Percentiles rank a stretch among this genome's conserved stretches.
Evolutionary conservation across 2,329 filamentous ascomycete genomes (phyloP).

Genomic region (Dactylella cylindrospora): DNA sequence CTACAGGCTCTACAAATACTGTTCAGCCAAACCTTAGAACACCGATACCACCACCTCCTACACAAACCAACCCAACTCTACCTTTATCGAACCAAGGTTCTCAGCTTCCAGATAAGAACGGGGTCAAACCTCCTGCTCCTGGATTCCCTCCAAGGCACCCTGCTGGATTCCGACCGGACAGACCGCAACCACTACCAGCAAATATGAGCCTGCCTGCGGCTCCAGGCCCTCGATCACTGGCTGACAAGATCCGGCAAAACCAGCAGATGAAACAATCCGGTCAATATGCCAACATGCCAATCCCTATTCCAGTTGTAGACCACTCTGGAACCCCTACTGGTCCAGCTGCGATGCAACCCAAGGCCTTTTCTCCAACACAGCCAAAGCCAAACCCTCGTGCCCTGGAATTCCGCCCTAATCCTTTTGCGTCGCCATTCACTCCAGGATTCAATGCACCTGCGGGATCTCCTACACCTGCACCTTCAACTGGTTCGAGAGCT

Average conservation of each 20-base stretch:
- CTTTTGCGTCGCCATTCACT: slow-evolving; percentile 46
- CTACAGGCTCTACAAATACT: slow-evolving; percentile 4
- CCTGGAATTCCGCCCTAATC: slow-evolving; percentile 72
- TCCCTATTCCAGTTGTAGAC: slow-evolving; percentile 52
- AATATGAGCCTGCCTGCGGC: slow-evolving; percentile 37
- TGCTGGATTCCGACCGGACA: slow-evolving; percentile 34
- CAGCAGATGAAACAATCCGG: slow-evolving; percentile 58
- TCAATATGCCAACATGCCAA: slow-evolving; percentile 55
- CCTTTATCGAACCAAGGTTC: slow-evolving; percentile 20
- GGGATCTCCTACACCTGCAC: slow-evolving; percentile 59
- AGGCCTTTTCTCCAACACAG: slow-evolving; percentile 53
- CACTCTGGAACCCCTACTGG: slow-evolving; percentile 73
- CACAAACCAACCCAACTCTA: slow-evolving; percentile 7
- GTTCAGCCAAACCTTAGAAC: slow-evolving; percentile 34
- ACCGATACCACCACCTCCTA: slow-evolving; percentile 35
- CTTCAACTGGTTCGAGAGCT: slow-evolving; percentile 54
- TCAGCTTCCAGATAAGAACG: slow-evolving; percentile 37
- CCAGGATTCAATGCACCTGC: slow-evolving; percentile 47
- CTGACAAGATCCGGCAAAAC: slow-evolving; percentile 54
- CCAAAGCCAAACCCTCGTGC: slow-evolving; percentile 76
- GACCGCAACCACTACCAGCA: slow-evolving; percentile 34
- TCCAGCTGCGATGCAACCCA: slow-evolving; percentile 57
- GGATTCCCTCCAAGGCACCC: slow-evolving; percentile 39
- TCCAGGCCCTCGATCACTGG: slow-evolving; percentile 50
- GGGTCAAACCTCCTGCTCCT: slow-evolving; percentile 29